Conservation (phyloP, 805 yeast species). For the Zygoascus bituminiphila region DNA sequence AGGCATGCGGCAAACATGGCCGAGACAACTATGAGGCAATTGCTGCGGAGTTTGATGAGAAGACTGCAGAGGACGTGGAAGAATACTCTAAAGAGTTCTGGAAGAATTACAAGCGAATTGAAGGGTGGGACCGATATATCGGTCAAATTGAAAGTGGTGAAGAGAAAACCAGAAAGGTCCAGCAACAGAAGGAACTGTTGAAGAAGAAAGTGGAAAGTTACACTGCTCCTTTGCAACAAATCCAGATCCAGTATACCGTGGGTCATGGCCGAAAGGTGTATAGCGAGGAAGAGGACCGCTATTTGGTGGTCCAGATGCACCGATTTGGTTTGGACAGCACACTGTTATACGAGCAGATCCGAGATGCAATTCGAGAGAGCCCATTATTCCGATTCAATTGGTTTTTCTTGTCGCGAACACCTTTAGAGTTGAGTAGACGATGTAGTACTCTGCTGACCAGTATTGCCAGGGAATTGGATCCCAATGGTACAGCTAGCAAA, state of each 20-base stretch:
- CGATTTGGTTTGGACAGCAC: conserved; percentile 72
- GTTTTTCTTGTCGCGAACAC: conserved; percentile 72
- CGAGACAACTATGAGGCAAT: conserved; percentile 64
- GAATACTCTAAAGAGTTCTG: conserved; percentile 77
- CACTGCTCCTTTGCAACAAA: conserved; percentile 70
- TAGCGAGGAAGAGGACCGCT: conserved; percentile 87
- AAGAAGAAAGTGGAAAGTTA: conserved; percentile 66
- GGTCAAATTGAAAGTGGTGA: conserved; percentile 83
- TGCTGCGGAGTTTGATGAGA: conserved; percentile 73
- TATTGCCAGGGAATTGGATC: conserved; percentile 59
- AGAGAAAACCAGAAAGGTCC: conserved; percentile 57
- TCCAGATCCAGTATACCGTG: conserved; percentile 65
- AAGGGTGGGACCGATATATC: conserved; percentile 79
- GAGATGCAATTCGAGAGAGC: conserved; percentile 63
- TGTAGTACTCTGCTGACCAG: conserved; percentile 70
- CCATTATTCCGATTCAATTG: conserved; percentile 82
- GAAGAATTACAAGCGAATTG: conserved; percentile 69
- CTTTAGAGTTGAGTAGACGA: conserved; percentile 72
- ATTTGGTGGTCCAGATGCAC: conserved; percentile 69
- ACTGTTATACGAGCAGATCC: conserved; percentile 68
- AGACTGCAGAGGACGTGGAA: conserved; percentile 68
- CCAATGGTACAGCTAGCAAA: conserved; percentile 9
- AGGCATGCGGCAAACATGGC: conserved; percentile 69
- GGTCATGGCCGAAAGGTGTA: conserved; percentile 60
- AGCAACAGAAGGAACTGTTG: conserved; percentile 69